Percentiles rank a stretch among this genome's conserved stretches.
Evolutionary conservation across 2,329 filamentous ascomycete genomes (phyloP).

Genomic region (Mollisiaceae sp.): DNA sequence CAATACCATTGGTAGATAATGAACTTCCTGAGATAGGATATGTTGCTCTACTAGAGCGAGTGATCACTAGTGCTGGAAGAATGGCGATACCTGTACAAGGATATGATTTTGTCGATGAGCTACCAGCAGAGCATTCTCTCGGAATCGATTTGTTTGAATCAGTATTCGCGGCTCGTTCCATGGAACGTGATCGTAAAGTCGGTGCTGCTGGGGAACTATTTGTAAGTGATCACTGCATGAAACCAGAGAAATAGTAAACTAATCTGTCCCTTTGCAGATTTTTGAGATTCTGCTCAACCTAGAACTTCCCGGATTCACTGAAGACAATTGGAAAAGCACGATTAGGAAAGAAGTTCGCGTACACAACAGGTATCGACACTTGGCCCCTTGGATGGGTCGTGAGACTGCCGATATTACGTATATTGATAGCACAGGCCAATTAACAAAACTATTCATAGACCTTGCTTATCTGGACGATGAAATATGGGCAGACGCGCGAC

Average conservation of each 20-base stretch:
- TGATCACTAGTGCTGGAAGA: not conserved
- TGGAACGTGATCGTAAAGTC: constrained; percentile 16
- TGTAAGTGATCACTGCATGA: constrained; percentile 24
- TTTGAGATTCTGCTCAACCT: not conserved
- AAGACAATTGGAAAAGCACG: constrained; percentile 54
- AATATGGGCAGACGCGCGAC: constrained; percentile 40
- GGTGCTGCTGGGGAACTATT: constrained; percentile 33
- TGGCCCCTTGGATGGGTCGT: constrained; percentile 47
- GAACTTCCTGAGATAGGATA: not conserved
- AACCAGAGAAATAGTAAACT: not conserved
- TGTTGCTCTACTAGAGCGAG: not conserved
- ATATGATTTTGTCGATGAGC: not conserved
- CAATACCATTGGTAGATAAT: not conserved
- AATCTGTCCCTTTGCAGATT: not conserved
- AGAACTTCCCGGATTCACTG: constrained; percentile 42
- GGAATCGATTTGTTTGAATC: not conserved
- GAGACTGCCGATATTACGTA: constrained; percentile 58
- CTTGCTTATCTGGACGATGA: constrained; percentile 42
- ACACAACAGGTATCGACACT: constrained; percentile 48
- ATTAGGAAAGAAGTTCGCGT: constrained; percentile 48
- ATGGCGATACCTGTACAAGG: not conserved
- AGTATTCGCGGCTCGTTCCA: not conserved
- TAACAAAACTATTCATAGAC: constrained; percentile 46
- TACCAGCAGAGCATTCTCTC: not conserved
- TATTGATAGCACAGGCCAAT: constrained; percentile 42